phyloP scores from a whole-genome alignment of 345 rosid genomes.

The Gossypium anomalum region DNA sequence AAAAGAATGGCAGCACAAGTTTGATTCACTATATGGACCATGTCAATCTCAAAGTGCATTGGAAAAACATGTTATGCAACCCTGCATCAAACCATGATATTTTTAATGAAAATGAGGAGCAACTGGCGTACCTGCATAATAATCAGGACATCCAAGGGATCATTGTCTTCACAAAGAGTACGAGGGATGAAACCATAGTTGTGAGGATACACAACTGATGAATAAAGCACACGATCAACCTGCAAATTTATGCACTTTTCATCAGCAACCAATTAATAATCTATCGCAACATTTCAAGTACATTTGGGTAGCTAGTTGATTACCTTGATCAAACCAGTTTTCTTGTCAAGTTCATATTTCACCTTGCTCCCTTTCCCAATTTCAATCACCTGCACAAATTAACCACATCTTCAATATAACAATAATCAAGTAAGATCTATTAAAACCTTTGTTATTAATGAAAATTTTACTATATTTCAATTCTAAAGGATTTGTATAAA shows the following conservation, averaged over 20 bases:
- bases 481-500: neutral
- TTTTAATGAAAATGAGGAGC: neutral
- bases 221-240: constrained; percentile 93
- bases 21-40: neutral
- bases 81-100: neutral
- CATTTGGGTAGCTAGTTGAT: neutral
- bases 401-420: neutral
- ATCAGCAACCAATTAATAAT: constrained; percentile 21
- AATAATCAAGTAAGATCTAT: neutral
- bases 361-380: constrained; percentile 96
- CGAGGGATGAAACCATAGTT: constrained; percentile 99
- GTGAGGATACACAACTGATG: constrained; percentile 98
- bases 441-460: neutral
- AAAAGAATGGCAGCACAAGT: neutral
- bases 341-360: constrained; percentile 97
- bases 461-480: neutral
- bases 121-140: constrained; percentile 79
- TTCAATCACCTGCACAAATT: constrained; percentile 72
- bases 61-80: neutral
- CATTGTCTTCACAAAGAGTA: constrained; percentile 93
- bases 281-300: neutral
- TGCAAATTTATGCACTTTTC: constrained; percentile 25
- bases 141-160: constrained; percentile 92
- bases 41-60: neutral
- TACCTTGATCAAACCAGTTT: constrained; percentile 93